Percentiles rank a stretch among this genome's conserved stretches.
These are phyloP conservation scores for barley (Hordeum vulgare) DNA, from an alignment of 176 grass and related monocot species.

Conservation along the genomic window DNA sequence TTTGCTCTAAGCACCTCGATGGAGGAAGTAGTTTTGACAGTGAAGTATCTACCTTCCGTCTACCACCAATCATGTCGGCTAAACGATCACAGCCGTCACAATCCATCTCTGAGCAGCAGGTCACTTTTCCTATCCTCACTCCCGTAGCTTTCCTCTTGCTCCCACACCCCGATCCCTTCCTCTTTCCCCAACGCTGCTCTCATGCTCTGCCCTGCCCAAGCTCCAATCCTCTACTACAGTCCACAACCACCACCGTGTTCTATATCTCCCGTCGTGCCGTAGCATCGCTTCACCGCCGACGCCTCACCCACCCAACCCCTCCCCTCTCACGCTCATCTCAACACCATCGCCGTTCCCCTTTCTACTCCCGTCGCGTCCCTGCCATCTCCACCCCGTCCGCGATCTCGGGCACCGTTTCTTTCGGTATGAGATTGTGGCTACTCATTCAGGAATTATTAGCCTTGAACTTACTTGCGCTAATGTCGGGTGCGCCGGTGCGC, in stretches of 20 bases:
- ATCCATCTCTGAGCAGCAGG: neutral
- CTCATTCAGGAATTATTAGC: no score
- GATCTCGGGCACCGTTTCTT: neutral
- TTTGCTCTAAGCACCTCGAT: no score
- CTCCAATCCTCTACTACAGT: neutral
- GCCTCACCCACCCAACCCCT: neutral
- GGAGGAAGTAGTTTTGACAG: no score
- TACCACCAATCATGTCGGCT: neutral
- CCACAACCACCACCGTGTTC: neutral
- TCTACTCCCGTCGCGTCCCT: neutral
- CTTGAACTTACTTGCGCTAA: neutral
- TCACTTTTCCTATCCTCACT: conserved; percentile 10
- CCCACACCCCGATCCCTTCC: neutral
- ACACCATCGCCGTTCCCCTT: neutral
- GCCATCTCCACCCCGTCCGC: neutral
- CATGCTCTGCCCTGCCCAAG: neutral
- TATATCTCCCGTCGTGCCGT: neutral
- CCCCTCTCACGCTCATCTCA: neutral
- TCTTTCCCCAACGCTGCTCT: neutral
- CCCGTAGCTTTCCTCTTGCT: conserved; percentile 4
- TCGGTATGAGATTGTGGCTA: neutral
- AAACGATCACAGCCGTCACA: neutral
- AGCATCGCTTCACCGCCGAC: neutral
- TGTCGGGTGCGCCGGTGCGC: neutral
- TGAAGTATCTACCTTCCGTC: neutral